A percentile compares a stretch with the other conserved stretches of the same genome.
These are phyloP conservation scores for Fusarium globosum DNA, from an alignment of 2,329 filamentous ascomycete species.

Conservation along the genomic window DNA sequence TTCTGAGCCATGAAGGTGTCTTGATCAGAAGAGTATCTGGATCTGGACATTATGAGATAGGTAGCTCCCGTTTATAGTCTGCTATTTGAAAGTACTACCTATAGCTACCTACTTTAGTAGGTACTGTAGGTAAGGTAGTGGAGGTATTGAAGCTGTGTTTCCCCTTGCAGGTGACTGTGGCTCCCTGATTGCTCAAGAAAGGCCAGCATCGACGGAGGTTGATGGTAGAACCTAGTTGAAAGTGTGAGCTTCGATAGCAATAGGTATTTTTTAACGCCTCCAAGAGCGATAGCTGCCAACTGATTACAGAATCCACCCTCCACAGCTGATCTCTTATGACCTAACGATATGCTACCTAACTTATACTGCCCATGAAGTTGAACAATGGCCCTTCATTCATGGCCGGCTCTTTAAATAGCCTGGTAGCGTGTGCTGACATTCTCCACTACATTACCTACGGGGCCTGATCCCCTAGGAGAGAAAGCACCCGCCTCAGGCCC, in stretches of 20 bases:
- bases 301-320: background rate
- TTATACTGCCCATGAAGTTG: constrained; percentile 9
- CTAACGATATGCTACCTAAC: background rate
- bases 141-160: constrained; percentile 10
- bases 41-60: background rate
- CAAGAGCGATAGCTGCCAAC: background rate
- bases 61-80: constrained; percentile 11
- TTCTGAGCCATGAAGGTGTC: background rate
- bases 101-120: too few relatives aligned
- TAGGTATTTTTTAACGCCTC: background rate
- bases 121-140: background rate
- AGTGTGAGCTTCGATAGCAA: background rate
- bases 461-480: constrained; percentile 8
- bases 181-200: background rate
- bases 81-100: background rate
- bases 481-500: constrained; percentile 34
- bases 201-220: background rate
- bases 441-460: constrained; percentile 29
- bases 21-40: background rate
- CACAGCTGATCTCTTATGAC: background rate
- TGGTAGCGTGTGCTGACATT: constrained; percentile 40
- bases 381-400: constrained; percentile 6
- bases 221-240: background rate
- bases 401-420: constrained; percentile 26
- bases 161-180: constrained; percentile 26